Conservation (phyloP, 1,284 basidiomycete genomes). For the Malassezia pachydermatis region DNA sequence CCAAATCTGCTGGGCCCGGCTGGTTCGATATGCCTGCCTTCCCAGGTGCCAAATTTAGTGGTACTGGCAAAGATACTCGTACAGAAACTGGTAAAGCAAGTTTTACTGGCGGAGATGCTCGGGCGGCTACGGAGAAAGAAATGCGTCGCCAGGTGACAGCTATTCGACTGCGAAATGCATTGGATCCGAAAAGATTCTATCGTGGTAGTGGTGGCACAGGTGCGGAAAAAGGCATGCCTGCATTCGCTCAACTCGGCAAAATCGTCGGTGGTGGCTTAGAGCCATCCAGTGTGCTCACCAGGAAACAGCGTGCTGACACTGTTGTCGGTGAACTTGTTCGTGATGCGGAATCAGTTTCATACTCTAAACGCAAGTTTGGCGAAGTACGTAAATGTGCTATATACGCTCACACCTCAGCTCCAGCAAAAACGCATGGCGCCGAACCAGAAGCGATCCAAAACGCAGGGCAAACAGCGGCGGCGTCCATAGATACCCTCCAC, state of each 20-base stretch:
- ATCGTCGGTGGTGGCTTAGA: conserved; percentile 72
- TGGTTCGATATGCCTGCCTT: conserved; percentile 91
- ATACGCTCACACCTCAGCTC: not conserved
- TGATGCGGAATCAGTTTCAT: conserved; percentile 72
- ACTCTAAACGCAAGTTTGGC: conserved; percentile 86
- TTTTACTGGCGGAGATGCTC: conserved; percentile 30
- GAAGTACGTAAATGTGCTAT: conserved; percentile 53
- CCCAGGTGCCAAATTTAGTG: conserved; percentile 11
- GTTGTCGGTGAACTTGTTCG: conserved; percentile 80
- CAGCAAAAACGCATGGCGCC: conserved; percentile 14
- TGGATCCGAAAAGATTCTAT: conserved; percentile 95
- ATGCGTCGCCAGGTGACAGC: conserved; percentile 87
- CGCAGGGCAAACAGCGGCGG: conserved; percentile 4
- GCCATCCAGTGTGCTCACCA: conserved; percentile 60
- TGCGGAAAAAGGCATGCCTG: conserved; percentile 57
- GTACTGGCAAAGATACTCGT: conserved; percentile 19
- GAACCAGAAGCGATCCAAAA: not conserved
- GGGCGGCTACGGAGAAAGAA: conserved; percentile 49
- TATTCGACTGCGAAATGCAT: conserved; percentile 73
- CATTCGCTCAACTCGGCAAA: conserved; percentile 79
- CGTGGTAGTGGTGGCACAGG: conserved; percentile 57
- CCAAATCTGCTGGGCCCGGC: conserved; percentile 58
- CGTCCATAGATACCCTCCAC: not conserved
- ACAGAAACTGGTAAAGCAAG: conserved; percentile 23
- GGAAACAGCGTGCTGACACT: conserved; percentile 62